Evolutionary conservation across 106 monocot species (phyloP), one percentile per base, ranked within the genome.

Genomic region (Dactylorhiza incarnata): DNA sequence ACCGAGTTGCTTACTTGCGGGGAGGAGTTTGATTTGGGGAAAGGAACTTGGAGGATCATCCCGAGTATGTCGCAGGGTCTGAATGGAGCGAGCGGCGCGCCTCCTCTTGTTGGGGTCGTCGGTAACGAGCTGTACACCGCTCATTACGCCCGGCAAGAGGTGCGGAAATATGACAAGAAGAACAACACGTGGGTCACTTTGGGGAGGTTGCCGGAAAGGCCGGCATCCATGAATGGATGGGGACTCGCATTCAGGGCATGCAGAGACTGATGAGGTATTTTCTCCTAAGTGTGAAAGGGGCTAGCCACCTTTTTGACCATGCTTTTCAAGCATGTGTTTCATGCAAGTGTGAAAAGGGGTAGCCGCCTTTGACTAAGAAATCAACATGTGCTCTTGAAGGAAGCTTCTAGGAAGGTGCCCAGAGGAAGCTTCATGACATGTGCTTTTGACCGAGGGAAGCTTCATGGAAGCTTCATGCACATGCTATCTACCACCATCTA

Each of bases 171-270:
- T 68, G 83, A 85, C 20, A 94, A 91, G 79, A 74, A 78, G 72
- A 77, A 74, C 54, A 94, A 91, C 47, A 51, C 19, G 8, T 94
- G 94, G 94, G 63, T 84, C 15, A 87, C 81, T 48, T 73, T 94
- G 5, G 94, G 94, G 16, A 85, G 75, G 72, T 55, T 94, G 81
- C 94, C 94, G 1, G 94, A 94, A 80, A 80, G 94, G 79, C 85
- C 94, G 12, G 87, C 79, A 29, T 89, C 91, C 5, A 78, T 94
- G 75, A 91, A 94, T 78, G 94, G 94, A 9, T 91, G 91, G 94
- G 94, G 94, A 16, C 79, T 94, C 73, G 94, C 94, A 7, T 94
- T 94, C 49, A 68, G 91, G 78, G 94, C 89, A 3, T 94, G 94
- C 69, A 91, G 94, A n/a, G n/a, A n/a, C n/a, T n/a, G n/a, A n/a